Evolutionary conservation across 139 green algal species (phyloP).

Genomic region (Tetraselmis chui): DNA sequence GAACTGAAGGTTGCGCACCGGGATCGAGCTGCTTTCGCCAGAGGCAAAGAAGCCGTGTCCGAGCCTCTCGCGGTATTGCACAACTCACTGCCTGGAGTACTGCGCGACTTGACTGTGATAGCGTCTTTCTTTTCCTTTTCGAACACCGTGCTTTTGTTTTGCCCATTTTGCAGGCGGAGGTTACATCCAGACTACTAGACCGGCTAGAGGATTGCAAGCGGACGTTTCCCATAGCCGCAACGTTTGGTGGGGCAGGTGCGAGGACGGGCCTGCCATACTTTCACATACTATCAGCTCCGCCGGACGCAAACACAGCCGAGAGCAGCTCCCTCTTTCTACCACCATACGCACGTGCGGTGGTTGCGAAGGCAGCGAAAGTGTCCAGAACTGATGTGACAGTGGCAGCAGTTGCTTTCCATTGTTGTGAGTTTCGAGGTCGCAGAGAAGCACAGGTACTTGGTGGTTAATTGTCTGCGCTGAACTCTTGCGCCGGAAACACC

Average conservation of each 20-base stretch:
- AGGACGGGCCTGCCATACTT: too few relatives aligned
- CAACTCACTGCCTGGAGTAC: too few relatives aligned
- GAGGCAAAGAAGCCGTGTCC: background rate
- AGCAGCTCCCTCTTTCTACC: too few relatives aligned
- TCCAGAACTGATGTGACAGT: background rate
- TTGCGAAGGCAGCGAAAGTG: background rate
- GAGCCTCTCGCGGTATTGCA: background rate
- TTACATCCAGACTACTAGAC: background rate
- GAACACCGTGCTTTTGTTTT: background rate
- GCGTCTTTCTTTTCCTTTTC: background rate
- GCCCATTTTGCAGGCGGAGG: background rate
- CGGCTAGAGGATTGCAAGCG: background rate
- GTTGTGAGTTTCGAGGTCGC: too few relatives aligned
- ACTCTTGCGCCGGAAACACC: too few relatives aligned
- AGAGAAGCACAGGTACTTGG: too few relatives aligned
- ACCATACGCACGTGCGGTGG: background rate
- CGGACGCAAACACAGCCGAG: too few relatives aligned
- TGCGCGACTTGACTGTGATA: background rate
- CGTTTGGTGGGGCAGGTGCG: background rate
- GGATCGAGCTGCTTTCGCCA: background rate
- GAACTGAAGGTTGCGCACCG: background rate
- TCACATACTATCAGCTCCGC: too few relatives aligned
- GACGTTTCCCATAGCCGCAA: background rate
- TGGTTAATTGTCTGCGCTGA: too few relatives aligned
- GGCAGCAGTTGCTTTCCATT: background rate